Evolutionary conservation across 192 early-diverging fungal species (phyloP).

Genomic region (Linnemannia elongata): DNA sequence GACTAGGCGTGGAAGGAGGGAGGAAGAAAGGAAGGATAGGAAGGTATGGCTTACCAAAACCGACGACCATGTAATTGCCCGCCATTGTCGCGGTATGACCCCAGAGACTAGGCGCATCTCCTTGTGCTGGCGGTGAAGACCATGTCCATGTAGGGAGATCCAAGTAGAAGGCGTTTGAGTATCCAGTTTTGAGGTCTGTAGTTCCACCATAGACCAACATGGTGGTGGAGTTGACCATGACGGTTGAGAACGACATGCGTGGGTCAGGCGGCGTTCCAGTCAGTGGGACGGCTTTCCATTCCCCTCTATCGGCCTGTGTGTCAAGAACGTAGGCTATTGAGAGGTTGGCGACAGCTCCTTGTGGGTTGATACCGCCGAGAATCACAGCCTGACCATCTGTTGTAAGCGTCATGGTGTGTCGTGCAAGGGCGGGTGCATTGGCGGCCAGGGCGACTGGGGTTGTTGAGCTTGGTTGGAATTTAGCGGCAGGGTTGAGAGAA

Average conservation of each 20-base stretch:
- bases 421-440: conserved; percentile 35
- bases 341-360: conserved; percentile 32
- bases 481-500: conserved; percentile 27
- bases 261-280: conserved; percentile 40
- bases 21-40: neutral
- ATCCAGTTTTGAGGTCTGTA: conserved; percentile 18
- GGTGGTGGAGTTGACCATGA: conserved; percentile 41
- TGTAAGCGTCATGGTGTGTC: conserved; percentile 54
- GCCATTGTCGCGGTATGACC: conserved; percentile 49
- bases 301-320: conserved; percentile 28
- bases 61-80: conserved; percentile 43
- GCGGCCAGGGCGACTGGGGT: conserved; percentile 33
- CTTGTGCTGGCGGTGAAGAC: conserved; percentile 34
- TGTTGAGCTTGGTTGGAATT: conserved; percentile 24
- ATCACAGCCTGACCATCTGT: conserved; percentile 40
- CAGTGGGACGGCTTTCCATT: conserved; percentile 24
- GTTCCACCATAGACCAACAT: conserved; percentile 54
- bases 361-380: conserved; percentile 31
- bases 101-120: conserved; percentile 37
- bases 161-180: conserved; percentile 24
- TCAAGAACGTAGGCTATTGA: conserved; percentile 34
- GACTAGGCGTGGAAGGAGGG: neutral
- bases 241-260: conserved; percentile 48
- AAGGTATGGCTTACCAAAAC: conserved; percentile 40
- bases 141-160: conserved; percentile 52